Evolutionary conservation across 2,329 filamentous ascomycete genomes (phyloP).

Genomic region (Talaromyces albobiverticillius): DNA sequence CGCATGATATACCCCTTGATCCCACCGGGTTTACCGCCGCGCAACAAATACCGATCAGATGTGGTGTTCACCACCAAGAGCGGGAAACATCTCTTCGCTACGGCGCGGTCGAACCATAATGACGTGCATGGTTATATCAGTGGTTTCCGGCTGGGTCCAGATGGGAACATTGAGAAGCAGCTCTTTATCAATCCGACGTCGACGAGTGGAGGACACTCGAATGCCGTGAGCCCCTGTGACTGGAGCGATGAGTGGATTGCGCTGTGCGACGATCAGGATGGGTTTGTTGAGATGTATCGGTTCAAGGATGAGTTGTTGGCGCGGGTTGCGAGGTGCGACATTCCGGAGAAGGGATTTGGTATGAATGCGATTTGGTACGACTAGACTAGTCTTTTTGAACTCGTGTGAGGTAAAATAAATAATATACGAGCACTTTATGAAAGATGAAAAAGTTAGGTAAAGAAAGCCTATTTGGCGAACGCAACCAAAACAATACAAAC

Average conservation of each 20-base stretch:
- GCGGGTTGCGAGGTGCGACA: constrained; percentile 71
- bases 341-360: constrained; percentile 84
- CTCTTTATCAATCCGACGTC: constrained; percentile 80
- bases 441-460: too few relatives aligned
- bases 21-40: constrained; percentile 55
- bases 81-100: constrained; percentile 76
- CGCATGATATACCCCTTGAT: constrained; percentile 74
- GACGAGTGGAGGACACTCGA: constrained; percentile 83
- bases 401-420: too few relatives aligned
- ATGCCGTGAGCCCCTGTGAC: constrained; percentile 78
- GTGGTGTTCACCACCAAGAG: constrained; percentile 72
- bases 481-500: too few relatives aligned
- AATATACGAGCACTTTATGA: too few relatives aligned
- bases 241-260: constrained; percentile 90
- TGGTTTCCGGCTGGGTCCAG: constrained; percentile 68
- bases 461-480: too few relatives aligned
- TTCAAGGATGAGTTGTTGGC: constrained; percentile 80
- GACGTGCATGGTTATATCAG: constrained; percentile 78
- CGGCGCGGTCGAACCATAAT: constrained; percentile 73
- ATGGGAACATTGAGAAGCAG: constrained; percentile 72
- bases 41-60: constrained; percentile 73
- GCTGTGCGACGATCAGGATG: constrained; percentile 82
- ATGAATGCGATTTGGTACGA: constrained; percentile 99
- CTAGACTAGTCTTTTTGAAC: too few relatives aligned
- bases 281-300: constrained; percentile 82